Conservation (phyloP, 352 stramenopile genomes). For the Phytophthora idaei region DNA sequence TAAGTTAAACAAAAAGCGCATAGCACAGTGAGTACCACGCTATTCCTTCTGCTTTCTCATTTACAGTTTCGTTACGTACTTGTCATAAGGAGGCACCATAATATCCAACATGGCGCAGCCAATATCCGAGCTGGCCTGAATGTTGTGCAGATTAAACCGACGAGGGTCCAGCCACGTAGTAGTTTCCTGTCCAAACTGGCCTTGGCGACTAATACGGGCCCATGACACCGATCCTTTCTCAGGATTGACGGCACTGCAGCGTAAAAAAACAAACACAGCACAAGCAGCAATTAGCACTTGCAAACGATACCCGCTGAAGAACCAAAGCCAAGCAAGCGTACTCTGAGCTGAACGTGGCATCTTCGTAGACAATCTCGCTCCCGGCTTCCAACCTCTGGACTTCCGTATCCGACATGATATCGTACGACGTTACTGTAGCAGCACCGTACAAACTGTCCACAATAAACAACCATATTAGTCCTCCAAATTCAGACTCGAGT, state of each 20-base stretch:
- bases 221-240: slow-evolving; percentile 56
- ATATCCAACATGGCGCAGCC: slow-evolving; percentile 83
- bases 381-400: slow-evolving; percentile 33
- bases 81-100: slow-evolving; percentile 89
- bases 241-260: slow-evolving; percentile 41
- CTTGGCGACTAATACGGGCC: slow-evolving; percentile 66
- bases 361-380: slow-evolving; percentile 36
- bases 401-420: slow-evolving; percentile 62
- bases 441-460: slow-evolving; percentile 68
- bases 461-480: slow-evolving; percentile 16
- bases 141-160: slow-evolving; percentile 84
- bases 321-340: slow-evolving; percentile 21
- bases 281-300: slow-evolving; percentile 3
- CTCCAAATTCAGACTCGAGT: background rate
- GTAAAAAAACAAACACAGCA: background rate
- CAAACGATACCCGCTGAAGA: background rate
- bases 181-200: slow-evolving; percentile 55
- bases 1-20: slow-evolving; percentile 5
- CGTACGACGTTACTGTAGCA: slow-evolving; percentile 76
- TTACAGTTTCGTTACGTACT: slow-evolving; percentile 42
- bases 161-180: slow-evolving; percentile 86
- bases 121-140: slow-evolving; percentile 71
- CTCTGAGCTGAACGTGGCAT: slow-evolving; percentile 37
- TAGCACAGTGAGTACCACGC: background rate
- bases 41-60: background rate